A percentile compares a stretch with the other conserved stretches of the same genome.
phyloP scores from a whole-genome alignment of 352 stramenopile species.

The Phytophthora capsici region DNA sequence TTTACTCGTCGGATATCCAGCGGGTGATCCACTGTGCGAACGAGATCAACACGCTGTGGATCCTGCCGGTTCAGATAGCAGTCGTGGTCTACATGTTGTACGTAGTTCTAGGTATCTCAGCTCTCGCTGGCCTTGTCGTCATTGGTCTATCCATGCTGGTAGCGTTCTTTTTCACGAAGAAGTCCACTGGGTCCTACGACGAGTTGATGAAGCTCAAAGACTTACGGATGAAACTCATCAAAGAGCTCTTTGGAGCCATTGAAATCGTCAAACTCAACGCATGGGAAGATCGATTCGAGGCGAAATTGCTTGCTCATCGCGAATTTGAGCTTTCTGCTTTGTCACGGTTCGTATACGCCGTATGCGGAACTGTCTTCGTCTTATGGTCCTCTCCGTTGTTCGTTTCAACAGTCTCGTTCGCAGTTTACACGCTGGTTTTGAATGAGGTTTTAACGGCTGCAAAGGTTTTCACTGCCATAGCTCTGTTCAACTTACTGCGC shows the following conservation, averaged over 20 bases:
- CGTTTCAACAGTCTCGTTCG: constrained; percentile 60
- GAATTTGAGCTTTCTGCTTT: too few relatives aligned
- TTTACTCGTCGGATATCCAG: constrained; percentile 91
- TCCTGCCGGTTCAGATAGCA: constrained; percentile 51
- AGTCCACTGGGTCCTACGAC: constrained; percentile 63
- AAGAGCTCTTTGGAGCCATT: constrained; percentile 93
- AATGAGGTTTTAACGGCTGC: constrained; percentile 46
- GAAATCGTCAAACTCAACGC: constrained; percentile 97
- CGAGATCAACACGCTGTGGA: constrained; percentile 56
- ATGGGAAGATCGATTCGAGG: constrained; percentile 88
- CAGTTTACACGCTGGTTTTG: constrained; percentile 49
- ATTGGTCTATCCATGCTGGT: constrained; percentile 38
- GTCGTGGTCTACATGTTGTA: constrained; percentile 52
- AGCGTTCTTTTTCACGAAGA: constrained; percentile 65
- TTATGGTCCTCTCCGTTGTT: constrained; percentile 53
- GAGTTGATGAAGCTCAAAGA: constrained; percentile 13
- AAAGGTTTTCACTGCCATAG: constrained; percentile 60
- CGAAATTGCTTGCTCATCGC: constrained; percentile 66
- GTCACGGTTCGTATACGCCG: too few relatives aligned
- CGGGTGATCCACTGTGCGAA: constrained; percentile 51
- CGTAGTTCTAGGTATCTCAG: constrained; percentile 44
- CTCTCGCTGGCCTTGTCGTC: constrained; percentile 46
- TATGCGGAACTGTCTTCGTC: too few relatives aligned
- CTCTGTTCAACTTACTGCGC: constrained; percentile 57
- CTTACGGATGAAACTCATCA: constrained; percentile 85